Percentiles rank a stretch among this genome's conserved stretches.
These are phyloP conservation scores for Cymbopogon flexuosus DNA, from an alignment of 202 grass and related monocot genomes.

Conservation along the genomic window DNA sequence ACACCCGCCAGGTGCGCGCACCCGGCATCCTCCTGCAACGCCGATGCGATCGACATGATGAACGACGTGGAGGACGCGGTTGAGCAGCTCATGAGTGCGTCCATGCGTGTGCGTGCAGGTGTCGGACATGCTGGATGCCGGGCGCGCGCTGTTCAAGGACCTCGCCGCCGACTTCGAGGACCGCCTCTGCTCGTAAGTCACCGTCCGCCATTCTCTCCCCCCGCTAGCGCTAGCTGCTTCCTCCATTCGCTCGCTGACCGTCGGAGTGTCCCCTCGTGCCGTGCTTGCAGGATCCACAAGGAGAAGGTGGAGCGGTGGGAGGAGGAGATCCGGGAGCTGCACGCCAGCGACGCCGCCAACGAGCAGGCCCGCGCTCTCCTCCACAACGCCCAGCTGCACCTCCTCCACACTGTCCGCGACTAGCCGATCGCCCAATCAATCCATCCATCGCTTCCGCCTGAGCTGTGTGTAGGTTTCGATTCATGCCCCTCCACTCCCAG, in stretches of 20 bases:
- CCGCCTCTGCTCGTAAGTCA: slow-evolving; percentile 62
- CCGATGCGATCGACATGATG: neutral
- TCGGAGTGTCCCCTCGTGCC: neutral
- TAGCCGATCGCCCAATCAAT: neutral
- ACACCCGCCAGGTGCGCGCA: slow-evolving; percentile 65
- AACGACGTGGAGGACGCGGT: neutral
- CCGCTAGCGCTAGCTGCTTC: neutral
- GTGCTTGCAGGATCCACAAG: slow-evolving; percentile 55
- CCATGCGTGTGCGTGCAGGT: slow-evolving; percentile 29
- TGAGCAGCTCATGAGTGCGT: neutral
- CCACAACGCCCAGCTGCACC: slow-evolving; percentile 72
- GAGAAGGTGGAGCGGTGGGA: slow-evolving; percentile 79
- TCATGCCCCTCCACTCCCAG: too few species aligned
- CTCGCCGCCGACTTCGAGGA: slow-evolving; percentile 76
- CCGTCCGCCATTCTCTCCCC: neutral
- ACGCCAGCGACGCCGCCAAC: slow-evolving; percentile 59
- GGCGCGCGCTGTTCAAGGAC: slow-evolving; percentile 73
- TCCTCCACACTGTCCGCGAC: slow-evolving; percentile 54
- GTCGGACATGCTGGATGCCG: slow-evolving; percentile 75
- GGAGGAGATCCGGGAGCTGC: slow-evolving; percentile 74
- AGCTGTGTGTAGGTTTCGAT: too few species aligned
- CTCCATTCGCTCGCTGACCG: neutral
- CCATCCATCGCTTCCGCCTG: neutral
- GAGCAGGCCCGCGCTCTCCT: slow-evolving; percentile 54
- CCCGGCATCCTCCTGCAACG: neutral